These are phyloP conservation scores for Phaseolus coccineus DNA, from an alignment of 331 rosid genomes.

Conservation along the genomic window DNA sequence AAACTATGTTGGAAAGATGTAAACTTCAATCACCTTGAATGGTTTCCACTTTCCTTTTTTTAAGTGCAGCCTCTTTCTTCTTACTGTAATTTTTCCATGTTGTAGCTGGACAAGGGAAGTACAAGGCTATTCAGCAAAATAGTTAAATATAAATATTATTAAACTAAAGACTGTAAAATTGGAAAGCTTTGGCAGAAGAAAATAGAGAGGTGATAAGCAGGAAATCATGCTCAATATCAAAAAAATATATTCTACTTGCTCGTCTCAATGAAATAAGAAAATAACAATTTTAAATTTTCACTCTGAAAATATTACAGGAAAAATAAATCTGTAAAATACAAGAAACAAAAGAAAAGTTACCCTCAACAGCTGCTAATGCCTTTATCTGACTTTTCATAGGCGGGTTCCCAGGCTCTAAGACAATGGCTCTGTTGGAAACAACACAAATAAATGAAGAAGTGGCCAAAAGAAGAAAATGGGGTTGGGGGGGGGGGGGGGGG, in stretches of 20 bases:
- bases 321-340: conserved; percentile 9
- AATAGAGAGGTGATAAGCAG: conserved; percentile 38
- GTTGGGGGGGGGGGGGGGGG: neutral
- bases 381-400: conserved; percentile 73
- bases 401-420: conserved; percentile 86
- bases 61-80: conserved; percentile 81
- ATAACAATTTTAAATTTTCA: conserved; percentile 21
- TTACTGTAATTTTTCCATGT: conserved; percentile 71
- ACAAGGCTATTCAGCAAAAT: conserved; percentile 41
- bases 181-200: conserved; percentile 41
- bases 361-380: conserved; percentile 74
- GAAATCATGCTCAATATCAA: conserved; percentile 32
- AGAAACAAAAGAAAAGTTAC: conserved; percentile 52
- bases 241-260: conserved; percentile 25
- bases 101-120: conserved; percentile 66
- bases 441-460: conserved; percentile 41
- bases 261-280: conserved; percentile 21
- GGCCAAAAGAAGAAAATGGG: neutral
- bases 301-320: neutral
- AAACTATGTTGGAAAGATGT: conserved; percentile 31
- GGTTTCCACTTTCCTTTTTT: conserved; percentile 79
- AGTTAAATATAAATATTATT: conserved; percentile 27
- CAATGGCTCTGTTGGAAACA: conserved; percentile 77
- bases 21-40: conserved; percentile 72
- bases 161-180: conserved; percentile 28